Percentiles rank a stretch among this genome's conserved stretches.
Evolutionary conservation across 768 basidiomycete species (phyloP).

Genomic region (Boletales sp.): DNA sequence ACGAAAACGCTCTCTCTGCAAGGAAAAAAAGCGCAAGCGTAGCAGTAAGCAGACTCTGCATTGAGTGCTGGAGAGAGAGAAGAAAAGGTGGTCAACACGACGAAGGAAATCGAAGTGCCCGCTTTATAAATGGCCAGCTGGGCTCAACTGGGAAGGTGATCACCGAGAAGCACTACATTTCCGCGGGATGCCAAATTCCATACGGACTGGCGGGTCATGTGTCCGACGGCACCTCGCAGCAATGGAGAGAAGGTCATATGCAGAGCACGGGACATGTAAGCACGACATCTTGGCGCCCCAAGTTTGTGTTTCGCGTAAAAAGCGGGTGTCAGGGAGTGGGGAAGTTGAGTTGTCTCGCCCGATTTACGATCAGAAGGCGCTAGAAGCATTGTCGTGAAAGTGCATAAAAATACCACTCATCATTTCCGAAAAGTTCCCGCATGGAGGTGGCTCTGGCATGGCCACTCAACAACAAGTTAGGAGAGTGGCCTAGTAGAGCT

Average conservation of each 20-base stretch:
- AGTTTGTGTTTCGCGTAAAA: too few relatives aligned
- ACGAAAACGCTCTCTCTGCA: conserved; percentile 23
- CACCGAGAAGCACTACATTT: conserved; percentile 5
- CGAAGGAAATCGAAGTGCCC: neutral
- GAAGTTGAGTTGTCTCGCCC: neutral
- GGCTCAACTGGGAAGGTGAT: conserved; percentile 1
- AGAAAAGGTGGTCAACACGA: conserved; percentile 37
- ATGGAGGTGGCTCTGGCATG: neutral
- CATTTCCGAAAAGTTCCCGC: neutral
- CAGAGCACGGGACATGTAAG: neutral
- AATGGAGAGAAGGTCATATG: neutral
- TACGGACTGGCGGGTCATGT: conserved; percentile 1
- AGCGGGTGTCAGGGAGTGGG: neutral
- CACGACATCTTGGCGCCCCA: neutral
- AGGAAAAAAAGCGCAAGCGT: conserved; percentile 29
- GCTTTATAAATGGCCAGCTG: conserved; percentile 15
- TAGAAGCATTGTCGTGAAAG: neutral
- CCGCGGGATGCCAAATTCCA: neutral
- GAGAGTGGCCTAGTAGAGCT: too few relatives aligned
- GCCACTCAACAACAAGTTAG: neutral
- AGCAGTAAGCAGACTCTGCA: conserved; percentile 10
- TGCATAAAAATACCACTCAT: neutral
- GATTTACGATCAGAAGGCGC: neutral
- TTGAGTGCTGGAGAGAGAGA: conserved; percentile 45
- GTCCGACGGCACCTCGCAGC: neutral